Conservation (phyloP, 768 basidiomycete genomes). For the Collybia sp. region DNA sequence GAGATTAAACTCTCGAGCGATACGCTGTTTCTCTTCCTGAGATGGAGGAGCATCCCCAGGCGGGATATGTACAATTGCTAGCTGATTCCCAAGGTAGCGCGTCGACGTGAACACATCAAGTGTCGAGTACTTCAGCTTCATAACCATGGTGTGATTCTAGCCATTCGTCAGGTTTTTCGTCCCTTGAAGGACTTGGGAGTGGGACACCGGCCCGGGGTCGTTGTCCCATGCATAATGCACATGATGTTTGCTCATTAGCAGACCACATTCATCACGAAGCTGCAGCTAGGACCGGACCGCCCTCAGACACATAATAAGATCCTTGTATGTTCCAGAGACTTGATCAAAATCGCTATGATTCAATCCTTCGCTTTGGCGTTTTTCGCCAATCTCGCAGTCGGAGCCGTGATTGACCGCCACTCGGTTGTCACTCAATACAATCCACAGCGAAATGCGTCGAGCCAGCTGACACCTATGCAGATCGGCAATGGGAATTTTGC, state of each 20-base stretch:
- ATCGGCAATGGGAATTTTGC: conserved; percentile 61
- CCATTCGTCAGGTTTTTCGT: background rate
- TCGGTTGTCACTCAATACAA: conserved; percentile 44
- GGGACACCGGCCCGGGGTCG: background rate
- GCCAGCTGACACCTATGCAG: conserved; percentile 46
- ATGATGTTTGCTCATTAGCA: too few species aligned
- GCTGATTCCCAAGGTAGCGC: conserved; percentile 37
- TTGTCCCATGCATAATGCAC: too few species aligned
- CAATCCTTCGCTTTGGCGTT: background rate
- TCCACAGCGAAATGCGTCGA: conserved; percentile 44
- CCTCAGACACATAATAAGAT: too few species aligned
- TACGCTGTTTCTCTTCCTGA: conserved; percentile 33
- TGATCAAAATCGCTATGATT: background rate
- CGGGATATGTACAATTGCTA: conserved; percentile 34
- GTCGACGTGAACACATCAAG: conserved; percentile 40
- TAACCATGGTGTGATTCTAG: conserved; percentile 2
- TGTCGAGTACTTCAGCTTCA: conserved; percentile 21
- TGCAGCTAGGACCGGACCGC: too few species aligned
- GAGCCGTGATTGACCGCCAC: conserved; percentile 33
- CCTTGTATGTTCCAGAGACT: background rate
- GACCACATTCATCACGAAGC: too few species aligned
- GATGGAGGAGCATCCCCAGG: conserved; percentile 21
- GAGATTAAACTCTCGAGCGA: conserved; percentile 45
- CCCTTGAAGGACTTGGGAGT: background rate
- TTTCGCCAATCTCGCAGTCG: background rate